Percentiles rank a stretch among this genome's conserved stretches.
These are phyloP conservation scores for Populus deltoides DNA, from an alignment of 345 rosid genomes.

Conservation along the genomic window DNA sequence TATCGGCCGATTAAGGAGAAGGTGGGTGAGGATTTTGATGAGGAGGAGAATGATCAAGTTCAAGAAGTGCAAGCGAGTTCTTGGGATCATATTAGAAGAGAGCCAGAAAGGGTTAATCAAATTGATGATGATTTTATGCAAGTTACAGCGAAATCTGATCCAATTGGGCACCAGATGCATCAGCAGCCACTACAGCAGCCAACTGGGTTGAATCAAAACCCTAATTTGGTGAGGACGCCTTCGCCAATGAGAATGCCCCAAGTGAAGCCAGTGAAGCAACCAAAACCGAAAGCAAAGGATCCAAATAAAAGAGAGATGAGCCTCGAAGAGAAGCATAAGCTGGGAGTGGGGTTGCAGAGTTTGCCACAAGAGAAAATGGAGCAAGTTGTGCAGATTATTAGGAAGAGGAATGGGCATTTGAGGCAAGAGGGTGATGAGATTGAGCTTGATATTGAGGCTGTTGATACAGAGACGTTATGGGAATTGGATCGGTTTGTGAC, in stretches of 20 bases:
- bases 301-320: conserved; percentile 75
- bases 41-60: conserved; percentile 18
- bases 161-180: conserved; percentile 12
- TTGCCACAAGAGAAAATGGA: conserved; percentile 84
- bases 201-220: conserved; percentile 17
- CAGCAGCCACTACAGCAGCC: conserved; percentile 15
- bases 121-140: conserved; percentile 19
- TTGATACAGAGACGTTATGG: conserved; percentile 76
- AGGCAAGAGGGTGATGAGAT: conserved; percentile 84
- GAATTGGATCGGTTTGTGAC: conserved; percentile 84
- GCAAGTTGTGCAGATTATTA: conserved; percentile 70
- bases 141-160: conserved; percentile 30
- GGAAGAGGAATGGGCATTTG: conserved; percentile 61
- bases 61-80: conserved; percentile 47
- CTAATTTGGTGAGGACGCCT: conserved; percentile 30
- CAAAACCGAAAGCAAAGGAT: conserved; percentile 83
- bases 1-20: conserved; percentile 41
- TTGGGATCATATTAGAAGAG: conserved; percentile 39
- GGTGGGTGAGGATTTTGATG: conserved; percentile 21
- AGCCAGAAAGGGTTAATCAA: conserved; percentile 22
- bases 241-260: conserved; percentile 37
- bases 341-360: conserved; percentile 68
- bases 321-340: conserved; percentile 63
- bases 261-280: conserved; percentile 47
- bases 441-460: conserved; percentile 72